These are phyloP conservation scores for Sindora glabra DNA, from an alignment of 306 rosid genomes.

Conservation along the genomic window DNA sequence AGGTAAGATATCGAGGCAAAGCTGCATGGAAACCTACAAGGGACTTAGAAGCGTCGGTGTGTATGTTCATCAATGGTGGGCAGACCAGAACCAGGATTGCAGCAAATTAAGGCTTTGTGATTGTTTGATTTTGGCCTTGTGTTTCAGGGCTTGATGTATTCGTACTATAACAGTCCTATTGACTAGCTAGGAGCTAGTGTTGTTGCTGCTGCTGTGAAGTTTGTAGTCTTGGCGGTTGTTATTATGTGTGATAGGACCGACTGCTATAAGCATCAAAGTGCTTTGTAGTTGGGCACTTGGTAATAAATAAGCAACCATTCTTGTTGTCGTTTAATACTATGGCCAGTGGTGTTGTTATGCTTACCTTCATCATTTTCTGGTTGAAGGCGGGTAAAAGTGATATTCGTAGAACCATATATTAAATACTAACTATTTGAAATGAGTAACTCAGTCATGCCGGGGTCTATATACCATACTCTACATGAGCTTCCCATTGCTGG, in stretches of 20 bases:
- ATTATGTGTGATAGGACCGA: no score
- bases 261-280: constrained; percentile 13
- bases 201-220: constrained; percentile 3
- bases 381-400: no score
- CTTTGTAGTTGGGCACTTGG: constrained; percentile 45
- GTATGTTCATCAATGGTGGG: constrained; percentile 93
- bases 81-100: constrained; percentile 22
- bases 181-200: constrained; percentile 1
- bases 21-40: constrained; percentile 53
- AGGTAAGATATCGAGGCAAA: constrained; percentile 23
- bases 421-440: no score
- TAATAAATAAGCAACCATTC: constrained; percentile 52
- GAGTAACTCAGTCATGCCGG: no score
- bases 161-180: constrained; percentile 19
- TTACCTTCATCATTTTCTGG: not conserved
- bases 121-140: no score
- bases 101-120: not conserved
- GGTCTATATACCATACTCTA: no score
- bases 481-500: no score
- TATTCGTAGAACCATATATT: no score
- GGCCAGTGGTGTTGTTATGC: constrained; percentile 1
- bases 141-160: constrained; percentile 18
- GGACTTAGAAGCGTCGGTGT: constrained; percentile 70
- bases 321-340: constrained; percentile 14
- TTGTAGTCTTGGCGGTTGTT: no score